These are phyloP conservation scores for Bacterosira constricta DNA, from an alignment of 108 stramenopile genomes.

Conservation along the genomic window DNA sequence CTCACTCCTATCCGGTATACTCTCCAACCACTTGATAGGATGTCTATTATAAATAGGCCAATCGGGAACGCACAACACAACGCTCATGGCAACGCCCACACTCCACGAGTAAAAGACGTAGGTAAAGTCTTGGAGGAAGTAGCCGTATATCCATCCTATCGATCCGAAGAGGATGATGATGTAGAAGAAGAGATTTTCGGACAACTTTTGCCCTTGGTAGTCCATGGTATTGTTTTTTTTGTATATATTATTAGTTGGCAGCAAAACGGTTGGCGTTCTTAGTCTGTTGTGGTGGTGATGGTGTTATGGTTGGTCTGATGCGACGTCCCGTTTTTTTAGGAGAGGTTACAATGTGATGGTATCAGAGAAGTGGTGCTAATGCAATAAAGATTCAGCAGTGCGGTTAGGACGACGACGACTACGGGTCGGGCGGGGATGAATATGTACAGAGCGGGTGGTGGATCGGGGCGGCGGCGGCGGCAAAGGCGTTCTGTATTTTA, in stretches of 20 bases:
- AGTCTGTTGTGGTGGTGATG: neutral
- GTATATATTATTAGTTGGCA: no score
- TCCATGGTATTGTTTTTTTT: slow-evolving; percentile 64
- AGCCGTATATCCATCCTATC: slow-evolving; percentile 89
- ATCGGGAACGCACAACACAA: slow-evolving; percentile 88
- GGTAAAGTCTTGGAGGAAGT: slow-evolving; percentile 83
- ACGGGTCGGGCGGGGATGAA: no score
- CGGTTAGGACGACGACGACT: no score
- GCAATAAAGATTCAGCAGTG: no score
- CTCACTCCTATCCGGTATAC: slow-evolving; percentile 73
- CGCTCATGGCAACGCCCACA: slow-evolving; percentile 74
- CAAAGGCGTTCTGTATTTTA: no score
- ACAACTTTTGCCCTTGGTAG: slow-evolving; percentile 87
- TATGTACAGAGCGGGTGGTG: no score
- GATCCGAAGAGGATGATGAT: slow-evolving; percentile 81
- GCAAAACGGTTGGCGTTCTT: no score
- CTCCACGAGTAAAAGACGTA: slow-evolving; percentile 87
- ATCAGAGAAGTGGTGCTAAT: no score
- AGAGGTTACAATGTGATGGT: no score
- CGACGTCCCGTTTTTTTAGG: no score
- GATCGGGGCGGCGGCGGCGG: no score
- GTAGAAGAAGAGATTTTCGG: slow-evolving; percentile 84
- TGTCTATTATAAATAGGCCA: slow-evolving; percentile 91
- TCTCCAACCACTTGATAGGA: slow-evolving; percentile 89
- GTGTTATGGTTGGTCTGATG: no score